phyloP scores from a whole-genome alignment of 1,139 yeast genomes.

The Sugiyamaella japonica region DNA sequence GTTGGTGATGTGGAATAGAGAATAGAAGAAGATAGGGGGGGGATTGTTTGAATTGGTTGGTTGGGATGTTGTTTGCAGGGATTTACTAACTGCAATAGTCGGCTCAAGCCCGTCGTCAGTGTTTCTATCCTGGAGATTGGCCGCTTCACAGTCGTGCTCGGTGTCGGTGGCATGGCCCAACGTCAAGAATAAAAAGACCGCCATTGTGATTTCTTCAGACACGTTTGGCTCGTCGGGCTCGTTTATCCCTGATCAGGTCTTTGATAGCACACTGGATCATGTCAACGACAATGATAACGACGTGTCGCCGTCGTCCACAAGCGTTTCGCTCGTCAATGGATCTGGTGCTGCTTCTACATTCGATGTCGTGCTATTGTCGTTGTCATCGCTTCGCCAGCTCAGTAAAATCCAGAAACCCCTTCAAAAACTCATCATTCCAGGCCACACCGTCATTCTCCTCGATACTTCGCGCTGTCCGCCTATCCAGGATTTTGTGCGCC shows the following conservation, averaged over 20 bases:
- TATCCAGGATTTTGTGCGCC: slow-evolving; percentile 34
- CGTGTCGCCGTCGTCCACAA: slow-evolving; percentile 15
- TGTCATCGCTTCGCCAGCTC: slow-evolving; percentile 35
- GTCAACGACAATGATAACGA: slow-evolving; percentile 10
- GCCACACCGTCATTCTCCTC: slow-evolving; percentile 35
- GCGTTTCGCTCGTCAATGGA: slow-evolving; percentile 10
- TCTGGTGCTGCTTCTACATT: slow-evolving; percentile 15
- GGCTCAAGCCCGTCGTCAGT: slow-evolving; percentile 33
- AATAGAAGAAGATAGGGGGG: too few species aligned
- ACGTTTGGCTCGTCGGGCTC: slow-evolving; percentile 31
- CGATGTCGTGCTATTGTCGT: slow-evolving; percentile 36
- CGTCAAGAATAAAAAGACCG: slow-evolving; percentile 14
- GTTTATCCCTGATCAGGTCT: slow-evolving; percentile 25
- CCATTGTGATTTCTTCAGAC: slow-evolving; percentile 25
- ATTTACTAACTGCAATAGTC: too few species aligned
- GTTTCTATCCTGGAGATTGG: slow-evolving; percentile 33
- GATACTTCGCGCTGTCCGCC: slow-evolving; percentile 38
- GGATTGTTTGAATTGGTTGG: too few species aligned
- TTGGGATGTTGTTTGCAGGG: too few species aligned
- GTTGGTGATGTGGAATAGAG: too few species aligned
- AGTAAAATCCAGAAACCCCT: slow-evolving; percentile 32
- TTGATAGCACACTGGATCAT: slow-evolving; percentile 21
- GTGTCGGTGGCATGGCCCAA: slow-evolving; percentile 32
- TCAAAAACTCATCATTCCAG: slow-evolving; percentile 27
- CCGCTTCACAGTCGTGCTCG: slow-evolving; percentile 25